phyloP scores from a whole-genome alignment of 23 red algal species.

The Porphyridium purpureum region DNA sequence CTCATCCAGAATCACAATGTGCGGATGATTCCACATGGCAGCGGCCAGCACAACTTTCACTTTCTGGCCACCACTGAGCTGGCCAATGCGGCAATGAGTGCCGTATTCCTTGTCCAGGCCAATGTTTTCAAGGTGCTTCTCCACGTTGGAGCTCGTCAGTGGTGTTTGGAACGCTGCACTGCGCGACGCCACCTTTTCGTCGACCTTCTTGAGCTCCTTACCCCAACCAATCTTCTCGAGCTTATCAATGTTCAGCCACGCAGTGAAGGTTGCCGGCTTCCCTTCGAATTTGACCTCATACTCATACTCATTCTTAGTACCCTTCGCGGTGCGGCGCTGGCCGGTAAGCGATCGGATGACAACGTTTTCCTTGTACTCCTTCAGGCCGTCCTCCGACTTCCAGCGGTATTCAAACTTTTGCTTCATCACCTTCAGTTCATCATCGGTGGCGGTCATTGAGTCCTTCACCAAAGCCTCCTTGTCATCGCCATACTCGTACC shows the following conservation, averaged over 20 bases:
- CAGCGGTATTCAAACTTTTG: constrained; percentile 26
- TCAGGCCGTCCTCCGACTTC: constrained; percentile 30
- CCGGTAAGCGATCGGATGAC: constrained; percentile 26
- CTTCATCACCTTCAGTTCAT: constrained; percentile 67
- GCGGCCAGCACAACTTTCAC: constrained; percentile 78
- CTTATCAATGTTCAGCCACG: constrained; percentile 49
- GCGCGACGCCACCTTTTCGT: constrained; percentile 68
- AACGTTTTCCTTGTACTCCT: constrained; percentile 41
- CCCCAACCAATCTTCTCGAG: constrained; percentile 32
- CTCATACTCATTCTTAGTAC: constrained; percentile 58
- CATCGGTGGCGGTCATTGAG: constrained; percentile 58
- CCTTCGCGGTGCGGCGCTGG: constrained; percentile 39
- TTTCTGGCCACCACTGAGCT: constrained; percentile 90
- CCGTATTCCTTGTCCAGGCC: constrained; percentile 79
- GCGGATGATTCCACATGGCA: constrained; percentile 65
- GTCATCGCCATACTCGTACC: constrained; percentile 72
- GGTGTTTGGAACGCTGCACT: constrained; percentile 33
- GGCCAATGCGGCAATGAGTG: constrained; percentile 60
- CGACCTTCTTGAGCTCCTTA: constrained; percentile 61
- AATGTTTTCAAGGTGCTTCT: constrained; percentile 69
- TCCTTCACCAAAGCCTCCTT: constrained; percentile 48
- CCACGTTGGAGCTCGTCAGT: constrained; percentile 52
- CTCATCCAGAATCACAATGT: constrained; percentile 90
- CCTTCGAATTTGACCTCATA: constrained; percentile 63
- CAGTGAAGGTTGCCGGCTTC: constrained; percentile 45